Evolutionary conservation across 495 filamentous ascomycete genomes (phyloP).

Genomic region (Chaetomium tenue): DNA sequence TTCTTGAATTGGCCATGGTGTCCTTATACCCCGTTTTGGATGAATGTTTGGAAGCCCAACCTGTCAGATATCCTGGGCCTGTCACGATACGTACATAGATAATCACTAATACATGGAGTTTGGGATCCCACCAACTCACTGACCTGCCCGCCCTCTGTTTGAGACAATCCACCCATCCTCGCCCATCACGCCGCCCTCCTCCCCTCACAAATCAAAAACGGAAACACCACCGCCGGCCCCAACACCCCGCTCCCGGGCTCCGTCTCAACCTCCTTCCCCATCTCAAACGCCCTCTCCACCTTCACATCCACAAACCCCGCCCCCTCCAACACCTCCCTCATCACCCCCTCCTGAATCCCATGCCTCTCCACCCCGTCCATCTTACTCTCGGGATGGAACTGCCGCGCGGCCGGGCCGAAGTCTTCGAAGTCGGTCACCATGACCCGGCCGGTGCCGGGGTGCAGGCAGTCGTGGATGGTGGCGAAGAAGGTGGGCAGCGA

Average conservation of each 20-base stretch:
- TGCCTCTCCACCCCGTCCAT: slow-evolving; percentile 56
- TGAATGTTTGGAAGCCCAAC: background rate
- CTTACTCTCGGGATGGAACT: slow-evolving; percentile 52
- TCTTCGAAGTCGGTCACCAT: slow-evolving; percentile 59
- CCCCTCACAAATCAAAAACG: slow-evolving; percentile 54
- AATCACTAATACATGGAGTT: background rate
- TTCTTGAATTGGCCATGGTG: slow-evolving; percentile 1
- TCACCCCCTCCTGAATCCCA: slow-evolving; percentile 45
- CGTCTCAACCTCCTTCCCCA: slow-evolving; percentile 49
- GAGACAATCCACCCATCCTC: too few relatives aligned
- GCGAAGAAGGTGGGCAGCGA: slow-evolving; percentile 41
- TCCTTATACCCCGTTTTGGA: background rate
- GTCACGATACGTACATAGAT: background rate
- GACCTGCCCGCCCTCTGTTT: too few relatives aligned
- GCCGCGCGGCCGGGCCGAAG: slow-evolving; percentile 51
- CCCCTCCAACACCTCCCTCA: slow-evolving; percentile 42
- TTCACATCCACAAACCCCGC: slow-evolving; percentile 49
- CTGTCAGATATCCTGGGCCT: background rate
- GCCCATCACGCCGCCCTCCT: slow-evolving; percentile 9
- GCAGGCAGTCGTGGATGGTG: slow-evolving; percentile 44
- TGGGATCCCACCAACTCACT: background rate
- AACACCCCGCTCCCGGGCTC: slow-evolving; percentile 32
- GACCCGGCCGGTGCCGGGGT: slow-evolving; percentile 41
- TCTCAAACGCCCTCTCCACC: slow-evolving; percentile 44
- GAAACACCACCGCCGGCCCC: slow-evolving; percentile 43